Base-by-base conservation (phyloP, 75 land plant genomes). In the Ceratopteris richardii region DNA sequence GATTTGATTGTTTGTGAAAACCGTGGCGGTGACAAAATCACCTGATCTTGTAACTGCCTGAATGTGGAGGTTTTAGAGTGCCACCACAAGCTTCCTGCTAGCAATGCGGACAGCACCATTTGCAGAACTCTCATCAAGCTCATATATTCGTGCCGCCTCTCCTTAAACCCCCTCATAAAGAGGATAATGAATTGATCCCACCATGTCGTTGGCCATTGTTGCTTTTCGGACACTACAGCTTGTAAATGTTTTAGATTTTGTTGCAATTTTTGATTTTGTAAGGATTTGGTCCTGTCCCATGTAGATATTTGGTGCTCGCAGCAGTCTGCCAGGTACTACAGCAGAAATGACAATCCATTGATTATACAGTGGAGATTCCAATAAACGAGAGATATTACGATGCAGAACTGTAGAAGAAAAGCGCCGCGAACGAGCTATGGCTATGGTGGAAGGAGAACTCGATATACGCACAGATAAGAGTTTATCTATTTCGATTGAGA, bases 41-140 rank as follows among this genome's bases (percentile, higher is more conserved):
- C 89, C 72, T 90, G 96, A 66, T 81, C 88, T 72, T 81, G 68
- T 46, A 74, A 24, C 67, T 68, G 56, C 57, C 66, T 7, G 72
- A 77, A 55, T 26, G 66, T 55, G 1, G 24, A 33, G 44, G 16
- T 31, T 41, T 82, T 74, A 0, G 97, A 85, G 18, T 73, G 78
- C 87, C 86, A 92, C 97, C 97, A 92, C 14, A 92, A 76, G 23
- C 71, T 46, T 29, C 95, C 97, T 26, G 80, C 65, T 31, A 92
- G 68, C 10, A 80, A 5, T 14, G 95, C 82, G 17, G 83, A 81
- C 17, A 79, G 31, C 11, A 80, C 30, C 44, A 85, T 86, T 77
- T 92, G 97, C 7, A 76, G 68, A 33, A 92, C 61, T 26, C 84
- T 75, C 52, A 92, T 50, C 73, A 62, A 74, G 51, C 89, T 88